Base-by-base conservation (phyloP, 495 filamentous ascomycete genomes). In the Penicillium fimorum region DNA sequence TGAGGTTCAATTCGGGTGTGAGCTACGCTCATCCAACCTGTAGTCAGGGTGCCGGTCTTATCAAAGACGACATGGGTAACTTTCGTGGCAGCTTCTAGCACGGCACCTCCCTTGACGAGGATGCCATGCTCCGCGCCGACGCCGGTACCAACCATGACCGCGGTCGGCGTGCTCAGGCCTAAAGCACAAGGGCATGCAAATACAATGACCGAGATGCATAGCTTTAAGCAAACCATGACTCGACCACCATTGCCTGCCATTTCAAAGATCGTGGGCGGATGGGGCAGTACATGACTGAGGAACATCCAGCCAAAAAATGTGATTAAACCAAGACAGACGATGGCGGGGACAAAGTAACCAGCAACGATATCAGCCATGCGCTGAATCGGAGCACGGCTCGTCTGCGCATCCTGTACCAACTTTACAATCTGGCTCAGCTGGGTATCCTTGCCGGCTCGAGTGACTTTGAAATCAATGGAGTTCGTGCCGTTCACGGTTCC, bases 151-250 rank as follows among this genome's bases (percentile, higher is more conserved):
- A 99, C 94, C 95, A 99, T 97, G 61, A 99, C 92, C 1, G 94
- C 94, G 0, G 94, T 99, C 3, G 94, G 94, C 0, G 94, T 97
- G 42, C 89, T 90, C 15, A 99, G 82, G 47, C 94, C 94, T 24
- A 99, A 79, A 0, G 95, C 95, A 63, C 94, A 99, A 18, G 94
- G 94, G 67, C 94, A 99, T 5, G 94, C 94, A 71, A 99, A 96
- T 18, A 97, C 95, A 68, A 99, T 96, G 51, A 99, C 94, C 0
- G 95, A 94, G 60, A 99, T 99, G 70, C 95, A 97, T 13, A 99
- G 84, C 75, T 99, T 94, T 50, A 97, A 75, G 67, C 95, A 99
- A 3, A 99, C 89, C 91, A 97, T 96, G 48, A 97, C 76, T 65
- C 86, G 89, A 27, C 94, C 94, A 52, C 95, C 95, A 62, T 86